A percentile compares a stretch with the other conserved stretches of the same genome.
Evolutionary conservation across 1,139 yeast species (phyloP).

Genomic region (Dujonia santamariae): DNA sequence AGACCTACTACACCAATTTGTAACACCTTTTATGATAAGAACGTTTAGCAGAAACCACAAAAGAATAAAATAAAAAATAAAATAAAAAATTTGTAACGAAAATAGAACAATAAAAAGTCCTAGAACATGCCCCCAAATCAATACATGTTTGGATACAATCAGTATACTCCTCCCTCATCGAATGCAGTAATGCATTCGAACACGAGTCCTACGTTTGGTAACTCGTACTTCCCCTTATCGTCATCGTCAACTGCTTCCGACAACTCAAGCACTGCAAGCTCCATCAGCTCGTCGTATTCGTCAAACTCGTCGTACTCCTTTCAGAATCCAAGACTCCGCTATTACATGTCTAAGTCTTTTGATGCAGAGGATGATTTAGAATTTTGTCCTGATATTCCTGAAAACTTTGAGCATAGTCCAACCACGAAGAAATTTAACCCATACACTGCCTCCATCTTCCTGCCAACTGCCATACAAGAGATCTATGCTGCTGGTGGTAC

Average conservation of each 20-base stretch:
- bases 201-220: slow-evolving; percentile 7
- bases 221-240: slow-evolving; percentile 2
- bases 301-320: slow-evolving; percentile 19
- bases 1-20: neutral
- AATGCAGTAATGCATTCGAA: slow-evolving; percentile 5
- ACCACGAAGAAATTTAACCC: slow-evolving; percentile 50
- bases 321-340: slow-evolving; percentile 44
- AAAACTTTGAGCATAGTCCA: slow-evolving; percentile 21
- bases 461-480: slow-evolving; percentile 34
- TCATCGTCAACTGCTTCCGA: slow-evolving; percentile 1
- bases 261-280: slow-evolving; percentile 7
- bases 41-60: neutral
- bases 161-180: slow-evolving; percentile 6
- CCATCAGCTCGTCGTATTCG: slow-evolving; percentile 5
- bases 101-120: neutral
- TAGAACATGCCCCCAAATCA: slow-evolving; percentile 7
- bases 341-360: slow-evolving; percentile 55
- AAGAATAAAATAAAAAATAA: neutral
- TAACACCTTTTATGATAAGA: neutral
- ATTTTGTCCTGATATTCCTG: slow-evolving; percentile 58
- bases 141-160: slow-evolving; percentile 5
- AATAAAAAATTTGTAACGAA: neutral
- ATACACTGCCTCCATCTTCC: slow-evolving; percentile 54
- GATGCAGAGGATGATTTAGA: slow-evolving; percentile 65
- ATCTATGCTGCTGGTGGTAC: slow-evolving; percentile 6